Evolutionary conservation across 108 stramenopile genomes (phyloP), one percentile per base, ranked within the genome.

Genomic region (Asterionellopsis glacialis): DNA sequence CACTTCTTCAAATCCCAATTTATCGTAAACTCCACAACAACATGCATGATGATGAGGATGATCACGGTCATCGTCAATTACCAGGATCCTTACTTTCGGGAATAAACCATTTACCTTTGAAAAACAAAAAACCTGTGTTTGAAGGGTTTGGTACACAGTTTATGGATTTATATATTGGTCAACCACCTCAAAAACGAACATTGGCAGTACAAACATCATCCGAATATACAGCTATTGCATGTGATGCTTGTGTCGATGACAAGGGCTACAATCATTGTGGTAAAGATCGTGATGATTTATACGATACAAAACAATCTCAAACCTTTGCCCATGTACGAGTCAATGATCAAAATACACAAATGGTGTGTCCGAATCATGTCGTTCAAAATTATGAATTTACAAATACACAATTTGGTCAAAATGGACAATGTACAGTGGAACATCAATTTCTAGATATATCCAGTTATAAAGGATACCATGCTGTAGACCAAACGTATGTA

Each of bases 221-320:
- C 3, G 76, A 74, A 55, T 76, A 72, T 60, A 74, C 73, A 2
- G 75, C 76, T 0, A 74, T 76, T 43, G 70, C 79, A 43, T 81
- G 80, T 53, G 56, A 75, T 69, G 69, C 67, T 51, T 61, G 72
- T 13, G 23, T 38, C 10, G 21, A 60, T 18, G 61, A 64, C 1
- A 57, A 59, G 23, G 55, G 59, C 4, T 75, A 74, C 54, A 61
- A 71, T 57, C 51, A 61, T 13, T 55, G 70, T 16, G 49, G 48
- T 5, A 50, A 26, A 12, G 33, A 38, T n/a, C 33, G 56, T 11
- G 5, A n/a, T 18, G 25, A 57, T 15, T 16, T 57, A 2, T 57
- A 57, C 39, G 7, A 57, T 11, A 18, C 16, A 1, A 3, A 27
- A 16, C 2, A 19, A 19, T 57, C 56, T 13, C 18, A 27, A 16